A percentile compares a stretch with the other conserved stretches of the same genome.
Evolutionary conservation across 78 protist genomes (phyloP).

Genomic region (Diacronema lutheri): DNA sequence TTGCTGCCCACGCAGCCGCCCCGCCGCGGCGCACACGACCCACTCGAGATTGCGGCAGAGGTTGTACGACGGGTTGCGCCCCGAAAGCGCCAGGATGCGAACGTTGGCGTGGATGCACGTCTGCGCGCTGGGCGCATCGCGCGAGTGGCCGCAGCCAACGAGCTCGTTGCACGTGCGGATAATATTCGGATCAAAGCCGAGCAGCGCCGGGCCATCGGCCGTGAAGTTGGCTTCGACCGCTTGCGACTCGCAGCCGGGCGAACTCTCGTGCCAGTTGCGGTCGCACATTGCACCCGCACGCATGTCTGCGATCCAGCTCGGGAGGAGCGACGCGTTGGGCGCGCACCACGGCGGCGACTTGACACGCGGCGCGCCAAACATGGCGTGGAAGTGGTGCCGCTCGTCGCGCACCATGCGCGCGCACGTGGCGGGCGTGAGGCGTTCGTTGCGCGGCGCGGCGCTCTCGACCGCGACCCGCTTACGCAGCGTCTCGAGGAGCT

Average conservation of each 20-base stretch:
- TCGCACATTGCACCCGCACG: background rate
- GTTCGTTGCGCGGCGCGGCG: no score
- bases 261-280: background rate
- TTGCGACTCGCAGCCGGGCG: background rate
- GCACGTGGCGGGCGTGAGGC: no score
- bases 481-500: no score
- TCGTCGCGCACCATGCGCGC: no score
- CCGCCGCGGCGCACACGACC: background rate
- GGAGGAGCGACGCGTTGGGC: no score
- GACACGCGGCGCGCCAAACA: no score
- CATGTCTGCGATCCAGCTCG: background rate
- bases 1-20: background rate
- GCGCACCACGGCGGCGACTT: no score
- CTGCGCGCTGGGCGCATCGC: background rate
- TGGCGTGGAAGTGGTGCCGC: no score
- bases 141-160: no score
- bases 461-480: no score
- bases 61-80: background rate
- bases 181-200: background rate
- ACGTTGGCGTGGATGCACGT: background rate
- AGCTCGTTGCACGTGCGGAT: no score
- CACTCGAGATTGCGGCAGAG: background rate
- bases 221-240: background rate
- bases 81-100: background rate
- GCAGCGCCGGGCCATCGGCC: background rate